Conservation (phyloP, 2,329 filamentous ascomycete species). For the Parastagonospora nodorum region DNA sequence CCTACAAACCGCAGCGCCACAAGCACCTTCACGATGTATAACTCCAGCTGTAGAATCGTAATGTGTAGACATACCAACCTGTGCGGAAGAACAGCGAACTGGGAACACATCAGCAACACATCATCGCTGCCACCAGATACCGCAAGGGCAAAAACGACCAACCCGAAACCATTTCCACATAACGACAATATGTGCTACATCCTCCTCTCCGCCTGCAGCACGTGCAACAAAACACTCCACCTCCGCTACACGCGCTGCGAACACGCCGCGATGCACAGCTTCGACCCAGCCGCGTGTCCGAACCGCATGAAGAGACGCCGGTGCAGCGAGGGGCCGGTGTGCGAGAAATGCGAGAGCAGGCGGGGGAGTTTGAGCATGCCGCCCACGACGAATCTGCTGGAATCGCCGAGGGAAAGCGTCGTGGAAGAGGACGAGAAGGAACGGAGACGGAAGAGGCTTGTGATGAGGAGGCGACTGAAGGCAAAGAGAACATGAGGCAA, state of each 20-base stretch:
- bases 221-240: conserved; percentile 17
- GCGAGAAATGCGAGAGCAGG: conserved; percentile 14
- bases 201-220: conserved; percentile 23
- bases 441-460: background rate
- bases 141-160: background rate
- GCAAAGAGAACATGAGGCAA: background rate
- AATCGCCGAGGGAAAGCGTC: background rate
- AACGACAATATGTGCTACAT: conserved; percentile 29
- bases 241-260: conserved; percentile 27
- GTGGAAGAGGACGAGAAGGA: background rate
- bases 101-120: background rate
- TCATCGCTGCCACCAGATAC: background rate
- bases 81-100: background rate
- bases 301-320: conserved; percentile 26
- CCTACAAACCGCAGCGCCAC: background rate
- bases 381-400: background rate
- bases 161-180: background rate
- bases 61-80: background rate
- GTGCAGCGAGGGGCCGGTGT: conserved; percentile 2
- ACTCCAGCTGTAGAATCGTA: background rate
- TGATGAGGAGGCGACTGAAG: background rate
- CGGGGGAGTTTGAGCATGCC: conserved; percentile 23
- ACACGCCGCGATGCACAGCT: conserved; percentile 22
- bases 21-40: background rate
- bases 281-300: conserved; percentile 28